Percentiles rank a stretch among this genome's conserved stretches.
Conservation (phyloP, 2,329 filamentous ascomycete species). For the Botrytis tulipae region DNA sequence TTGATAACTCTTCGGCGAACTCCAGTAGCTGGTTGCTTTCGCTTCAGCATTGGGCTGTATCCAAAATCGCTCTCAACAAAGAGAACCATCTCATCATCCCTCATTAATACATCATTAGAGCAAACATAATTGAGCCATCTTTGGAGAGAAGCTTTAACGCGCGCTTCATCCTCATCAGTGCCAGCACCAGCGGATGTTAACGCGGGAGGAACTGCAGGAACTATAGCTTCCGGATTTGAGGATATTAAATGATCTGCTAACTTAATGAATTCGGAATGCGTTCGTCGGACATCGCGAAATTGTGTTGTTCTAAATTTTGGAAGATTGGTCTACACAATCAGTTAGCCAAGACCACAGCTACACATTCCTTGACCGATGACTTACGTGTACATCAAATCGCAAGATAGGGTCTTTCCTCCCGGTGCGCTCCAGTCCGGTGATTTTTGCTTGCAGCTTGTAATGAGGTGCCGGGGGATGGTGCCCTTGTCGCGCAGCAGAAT, state of each 20-base stretch:
- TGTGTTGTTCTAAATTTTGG: conserved; percentile 96
- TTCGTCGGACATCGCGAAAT: conserved; percentile 92
- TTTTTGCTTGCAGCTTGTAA: conserved; percentile 89
- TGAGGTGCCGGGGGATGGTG: conserved; percentile 54
- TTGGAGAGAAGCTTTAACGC: conserved; percentile 87
- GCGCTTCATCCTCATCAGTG: conserved; percentile 89
- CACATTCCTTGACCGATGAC: conserved; percentile 36
- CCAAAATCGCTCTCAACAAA: conserved; percentile 99
- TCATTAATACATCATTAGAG: conserved; percentile 86
- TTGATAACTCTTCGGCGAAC: conserved; percentile 94
- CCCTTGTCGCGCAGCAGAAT: conserved; percentile 37
- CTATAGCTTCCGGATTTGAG: conserved; percentile 92
- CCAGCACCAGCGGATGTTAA: conserved; percentile 90
- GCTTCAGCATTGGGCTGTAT: conserved; percentile 91
- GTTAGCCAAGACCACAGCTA: conserved; percentile 25
- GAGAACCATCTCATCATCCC: conserved; percentile 94
- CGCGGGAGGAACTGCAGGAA: conserved; percentile 93
- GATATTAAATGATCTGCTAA: conserved; percentile 95
- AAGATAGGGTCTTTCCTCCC: conserved; percentile 95
- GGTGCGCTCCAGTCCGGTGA: conserved; percentile 87
- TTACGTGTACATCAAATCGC: conserved; percentile 93
- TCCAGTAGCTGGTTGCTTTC: conserved; percentile 95
- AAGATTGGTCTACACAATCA: conserved; percentile 77
- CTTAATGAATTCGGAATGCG: conserved; percentile 94
- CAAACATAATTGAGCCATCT: conserved; percentile 95